Base-by-base conservation (phyloP, 2,329 filamentous ascomycete species). In the Fusarium sp. region DNA sequence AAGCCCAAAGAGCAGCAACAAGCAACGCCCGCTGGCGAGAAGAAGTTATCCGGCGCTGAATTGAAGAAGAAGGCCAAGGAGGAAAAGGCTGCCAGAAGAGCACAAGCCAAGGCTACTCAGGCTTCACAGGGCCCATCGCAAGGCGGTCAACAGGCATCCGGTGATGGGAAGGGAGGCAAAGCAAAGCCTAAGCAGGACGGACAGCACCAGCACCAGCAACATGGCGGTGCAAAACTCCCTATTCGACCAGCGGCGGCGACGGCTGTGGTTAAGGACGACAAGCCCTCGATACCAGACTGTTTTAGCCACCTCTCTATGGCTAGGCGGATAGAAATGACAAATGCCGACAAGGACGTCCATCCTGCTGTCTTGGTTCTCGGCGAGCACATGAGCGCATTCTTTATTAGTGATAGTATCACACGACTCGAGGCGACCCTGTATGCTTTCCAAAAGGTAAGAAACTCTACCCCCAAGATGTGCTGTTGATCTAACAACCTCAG, bases 51-150 rank as follows among this genome's bases (percentile, higher is more conserved):
- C 4, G 88, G 88, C 39, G 94, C 94, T 26, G 93, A 97, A 82
- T 80, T 97, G 78, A 98, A 98, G 84, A 95, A 95, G 78, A 91
- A 90, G 80, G 92, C 92, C 70, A 95, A 97, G 81, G 95, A 94
- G 36, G 95, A 98, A 81, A 98, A 98, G 85, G 92, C 93, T 58
- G 95, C 95, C 51, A 88, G 94, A 69, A 89, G 95, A 84, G 94
- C 93, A 54, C 91, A 91, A 78, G 90, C 87, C 77, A 94, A 92
- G 80, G 85, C 85, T 35, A 85, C 86, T 8, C 88, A 88, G 70
- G 79, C 79, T 35, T 82, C 85, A 4, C 82, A 82, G 63, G 80
- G 81, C 26, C 83, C 83, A 16, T 79, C 82, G 33, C 67, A 72
- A 74, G 82, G 59, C 74, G 81, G 61, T 72, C 83, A 78, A 70